These are phyloP conservation scores for Trichoderma gamsii DNA, from an alignment of 495 filamentous ascomycete species.

Conservation along the genomic window DNA sequence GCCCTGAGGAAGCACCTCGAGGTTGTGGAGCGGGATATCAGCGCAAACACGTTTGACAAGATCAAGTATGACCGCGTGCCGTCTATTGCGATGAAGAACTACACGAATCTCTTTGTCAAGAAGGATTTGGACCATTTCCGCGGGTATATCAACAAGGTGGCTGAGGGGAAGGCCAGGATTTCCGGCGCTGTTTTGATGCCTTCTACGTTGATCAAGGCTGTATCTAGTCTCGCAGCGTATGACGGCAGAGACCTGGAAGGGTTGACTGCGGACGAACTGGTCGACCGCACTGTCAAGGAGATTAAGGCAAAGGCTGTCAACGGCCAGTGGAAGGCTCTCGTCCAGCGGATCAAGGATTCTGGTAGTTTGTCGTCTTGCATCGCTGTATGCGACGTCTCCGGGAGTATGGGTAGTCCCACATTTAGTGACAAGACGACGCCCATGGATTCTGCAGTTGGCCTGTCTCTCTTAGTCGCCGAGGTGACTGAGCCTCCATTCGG, in stretches of 20 bases:
- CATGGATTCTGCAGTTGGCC: conserved; percentile 40
- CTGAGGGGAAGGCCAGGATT: conserved; percentile 29
- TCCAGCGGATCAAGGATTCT: conserved; percentile 40
- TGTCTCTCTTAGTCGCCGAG: conserved; percentile 42
- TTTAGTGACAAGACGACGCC: conserved; percentile 39
- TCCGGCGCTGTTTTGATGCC: conserved; percentile 42
- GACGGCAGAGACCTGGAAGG: neutral
- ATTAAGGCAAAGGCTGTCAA: conserved; percentile 28
- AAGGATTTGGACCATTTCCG: conserved; percentile 40
- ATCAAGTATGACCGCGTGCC: conserved; percentile 46
- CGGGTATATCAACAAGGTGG: conserved; percentile 36
- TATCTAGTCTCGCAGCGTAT: neutral
- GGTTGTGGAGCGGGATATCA: conserved; percentile 41
- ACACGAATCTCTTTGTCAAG: conserved; percentile 33
- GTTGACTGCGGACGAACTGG: neutral
- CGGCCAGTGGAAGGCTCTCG: conserved; percentile 43
- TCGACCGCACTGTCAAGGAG: conserved; percentile 15
- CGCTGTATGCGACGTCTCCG: conserved; percentile 42
- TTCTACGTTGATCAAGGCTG: conserved; percentile 28
- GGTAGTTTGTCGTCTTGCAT: conserved; percentile 39
- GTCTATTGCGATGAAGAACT: conserved; percentile 43
- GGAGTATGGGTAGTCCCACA: conserved; percentile 31
- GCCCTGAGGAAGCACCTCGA: conserved; percentile 38
- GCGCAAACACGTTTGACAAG: conserved; percentile 29
- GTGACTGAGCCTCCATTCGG: conserved; percentile 39